These are phyloP conservation scores for Paecilomyces variotii DNA, from an alignment of 2,329 filamentous ascomycete species.

Conservation along the genomic window DNA sequence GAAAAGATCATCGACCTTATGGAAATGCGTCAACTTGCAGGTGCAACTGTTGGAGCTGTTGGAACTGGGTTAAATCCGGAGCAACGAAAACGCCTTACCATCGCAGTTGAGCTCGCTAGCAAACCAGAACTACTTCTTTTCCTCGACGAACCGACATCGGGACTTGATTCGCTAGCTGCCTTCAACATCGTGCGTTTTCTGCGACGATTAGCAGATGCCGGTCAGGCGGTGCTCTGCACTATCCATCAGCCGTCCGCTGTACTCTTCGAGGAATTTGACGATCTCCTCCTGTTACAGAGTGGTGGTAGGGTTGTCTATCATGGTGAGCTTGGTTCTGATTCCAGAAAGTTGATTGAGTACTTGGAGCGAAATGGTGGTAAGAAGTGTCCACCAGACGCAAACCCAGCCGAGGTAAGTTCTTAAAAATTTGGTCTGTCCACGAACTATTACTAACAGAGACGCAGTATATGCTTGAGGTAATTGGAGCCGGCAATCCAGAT, in stretches of 20 bases:
- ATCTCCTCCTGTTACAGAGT: constrained; percentile 67
- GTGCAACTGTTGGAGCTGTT: constrained; percentile 53
- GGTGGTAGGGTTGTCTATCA: constrained; percentile 82
- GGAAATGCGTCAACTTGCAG: constrained; percentile 60
- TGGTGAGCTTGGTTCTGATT: constrained; percentile 72
- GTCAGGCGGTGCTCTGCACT: constrained; percentile 82
- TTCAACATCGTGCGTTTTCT: constrained; percentile 57
- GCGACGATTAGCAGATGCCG: constrained; percentile 58
- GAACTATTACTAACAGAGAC: constrained; percentile 24
- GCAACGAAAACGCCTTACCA: constrained; percentile 60
- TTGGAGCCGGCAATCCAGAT: constrained; percentile 56
- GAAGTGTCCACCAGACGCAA: constrained; percentile 53
- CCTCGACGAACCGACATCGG: constrained; percentile 56
- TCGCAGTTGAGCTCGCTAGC: constrained; percentile 54
- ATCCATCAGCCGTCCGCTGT: constrained; percentile 86
- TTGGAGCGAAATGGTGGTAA: constrained; percentile 59
- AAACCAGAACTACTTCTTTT: constrained; percentile 56
- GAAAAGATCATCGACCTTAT: constrained; percentile 61
- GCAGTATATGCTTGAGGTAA: constrained; percentile 73
- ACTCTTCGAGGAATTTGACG: constrained; percentile 81
- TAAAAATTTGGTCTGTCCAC: neutral
- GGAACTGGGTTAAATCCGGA: constrained; percentile 57
- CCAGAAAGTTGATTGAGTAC: constrained; percentile 59
- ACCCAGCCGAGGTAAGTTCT: constrained; percentile 54
- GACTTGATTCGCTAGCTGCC: constrained; percentile 61